A percentile compares a stretch with the other conserved stretches of the same genome.
phyloP scores from a whole-genome alignment of 2,329 filamentous ascomycete genomes.

The Rutstroemia sp. region DNA sequence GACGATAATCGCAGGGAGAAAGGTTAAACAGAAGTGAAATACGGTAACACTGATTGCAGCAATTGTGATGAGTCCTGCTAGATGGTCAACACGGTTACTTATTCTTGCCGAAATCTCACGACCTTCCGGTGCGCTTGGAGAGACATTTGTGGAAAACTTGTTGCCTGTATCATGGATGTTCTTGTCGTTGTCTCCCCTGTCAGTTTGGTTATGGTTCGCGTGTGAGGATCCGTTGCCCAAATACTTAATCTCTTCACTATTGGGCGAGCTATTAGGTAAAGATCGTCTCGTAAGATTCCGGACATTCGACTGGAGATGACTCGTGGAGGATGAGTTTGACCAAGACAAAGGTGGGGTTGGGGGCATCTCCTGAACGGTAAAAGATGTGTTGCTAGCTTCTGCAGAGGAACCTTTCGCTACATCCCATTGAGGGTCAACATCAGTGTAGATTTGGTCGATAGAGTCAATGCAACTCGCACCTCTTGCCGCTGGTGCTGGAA shows the following conservation, averaged over 20 bases:
- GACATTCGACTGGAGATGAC: not conserved
- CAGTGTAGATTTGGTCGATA: not conserved
- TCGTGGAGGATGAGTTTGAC: not conserved
- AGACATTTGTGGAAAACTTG: not conserved
- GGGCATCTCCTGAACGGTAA: not conserved
- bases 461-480: conserved; percentile 1
- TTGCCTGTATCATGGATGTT: too few relatives aligned
- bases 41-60: conserved; percentile 38
- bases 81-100: conserved; percentile 34
- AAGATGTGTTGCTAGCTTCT: not conserved
- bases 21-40: conserved; percentile 39
- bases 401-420: not conserved
- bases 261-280: too few relatives aligned
- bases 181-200: too few relatives aligned
- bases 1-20: conserved; percentile 32
- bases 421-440: not conserved
- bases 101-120: not conserved
- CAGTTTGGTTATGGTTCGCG: too few relatives aligned
- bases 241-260: not conserved
- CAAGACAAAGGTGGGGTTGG: not conserved
- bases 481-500: not conserved
- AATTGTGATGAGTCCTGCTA: conserved; percentile 38
- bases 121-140: not conserved
- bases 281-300: not conserved
- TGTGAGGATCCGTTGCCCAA: too few relatives aligned